These are phyloP conservation scores for Epichloe typhina DNA, from an alignment of 2,329 filamentous ascomycete species.

Conservation along the genomic window DNA sequence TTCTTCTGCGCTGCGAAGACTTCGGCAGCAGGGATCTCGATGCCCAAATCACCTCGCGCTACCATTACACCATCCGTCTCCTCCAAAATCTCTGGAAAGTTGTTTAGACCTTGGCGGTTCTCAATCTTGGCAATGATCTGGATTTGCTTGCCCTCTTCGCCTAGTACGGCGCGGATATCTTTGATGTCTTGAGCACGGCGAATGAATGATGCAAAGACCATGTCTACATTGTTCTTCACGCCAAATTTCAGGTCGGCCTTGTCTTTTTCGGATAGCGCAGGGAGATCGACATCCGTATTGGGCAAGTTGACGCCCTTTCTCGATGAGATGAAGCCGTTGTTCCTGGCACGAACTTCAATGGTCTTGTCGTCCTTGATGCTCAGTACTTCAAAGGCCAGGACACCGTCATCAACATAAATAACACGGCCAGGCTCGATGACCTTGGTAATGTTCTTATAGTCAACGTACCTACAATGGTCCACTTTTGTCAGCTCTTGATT, in stretches of 20 bases:
- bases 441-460: constrained; percentile 99
- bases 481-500: background rate
- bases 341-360: constrained; percentile 72
- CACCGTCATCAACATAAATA: constrained; percentile 97
- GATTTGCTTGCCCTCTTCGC: constrained; percentile 85
- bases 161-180: constrained; percentile 82
- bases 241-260: constrained; percentile 87
- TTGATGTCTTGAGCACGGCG: constrained; percentile 85
- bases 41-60: constrained; percentile 87
- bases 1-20: constrained; percentile 99
- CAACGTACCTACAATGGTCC: constrained; percentile 57
- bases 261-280: constrained; percentile 95
- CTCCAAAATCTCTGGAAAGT: constrained; percentile 92
- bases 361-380: constrained; percentile 81
- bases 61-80: constrained; percentile 99
- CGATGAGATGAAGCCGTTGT: constrained; percentile 98
- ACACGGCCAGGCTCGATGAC: constrained; percentile 82
- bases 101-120: constrained; percentile 99
- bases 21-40: constrained; percentile 96
- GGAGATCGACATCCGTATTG: constrained; percentile 96
- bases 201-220: constrained; percentile 98
- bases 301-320: constrained; percentile 99
- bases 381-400: constrained; percentile 90
- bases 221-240: constrained; percentile 97
- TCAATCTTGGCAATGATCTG: constrained; percentile 99